Evolutionary conservation across 257 asterid genomes (phyloP).

Genomic region (Petrea volubilis): DNA sequence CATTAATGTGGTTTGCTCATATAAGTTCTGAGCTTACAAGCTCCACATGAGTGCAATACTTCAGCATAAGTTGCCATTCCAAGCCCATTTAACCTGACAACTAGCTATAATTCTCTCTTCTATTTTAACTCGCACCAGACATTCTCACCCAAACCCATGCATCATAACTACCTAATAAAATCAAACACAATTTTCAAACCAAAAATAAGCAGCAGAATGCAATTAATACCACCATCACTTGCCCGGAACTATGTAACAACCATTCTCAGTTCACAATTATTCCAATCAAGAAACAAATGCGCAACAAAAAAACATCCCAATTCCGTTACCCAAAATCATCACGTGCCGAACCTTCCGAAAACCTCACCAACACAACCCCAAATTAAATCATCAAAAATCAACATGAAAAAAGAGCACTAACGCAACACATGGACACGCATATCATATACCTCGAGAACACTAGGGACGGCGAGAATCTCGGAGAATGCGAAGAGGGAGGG

Average conservation of each 20-base stretch:
- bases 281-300: background rate
- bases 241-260: background rate
- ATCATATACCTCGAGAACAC: constrained; percentile 59
- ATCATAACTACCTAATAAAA: background rate
- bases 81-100: background rate
- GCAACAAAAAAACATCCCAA: constrained; percentile 5
- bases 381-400: background rate
- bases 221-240: background rate
- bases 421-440: background rate
- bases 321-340: constrained; percentile 3
- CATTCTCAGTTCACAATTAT: background rate
- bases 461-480: constrained; percentile 77
- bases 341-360: background rate
- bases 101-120: background rate
- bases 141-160: background rate
- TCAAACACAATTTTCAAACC: background rate
- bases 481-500: constrained; percentile 90
- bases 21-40: background rate
- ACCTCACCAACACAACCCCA: background rate
- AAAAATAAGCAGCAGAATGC: background rate
- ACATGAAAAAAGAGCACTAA: background rate
- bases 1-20: background rate
- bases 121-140: background rate
- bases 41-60: background rate
- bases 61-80: background rate